These are phyloP conservation scores for Capsicum pubescens DNA, from an alignment of 257 asterid species.

Conservation along the genomic window DNA sequence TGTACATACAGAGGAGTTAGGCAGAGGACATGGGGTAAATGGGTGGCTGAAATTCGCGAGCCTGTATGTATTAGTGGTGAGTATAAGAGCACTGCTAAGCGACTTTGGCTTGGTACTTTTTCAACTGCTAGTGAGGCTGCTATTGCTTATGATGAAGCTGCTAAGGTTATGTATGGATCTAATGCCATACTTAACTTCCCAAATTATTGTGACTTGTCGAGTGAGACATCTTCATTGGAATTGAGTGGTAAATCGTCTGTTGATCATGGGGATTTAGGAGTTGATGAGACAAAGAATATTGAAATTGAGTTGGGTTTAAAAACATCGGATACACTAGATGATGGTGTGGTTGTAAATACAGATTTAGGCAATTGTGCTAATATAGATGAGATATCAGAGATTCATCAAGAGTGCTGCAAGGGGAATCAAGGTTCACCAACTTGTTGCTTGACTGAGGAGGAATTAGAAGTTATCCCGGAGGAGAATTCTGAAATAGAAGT, in stretches of 20 bases:
- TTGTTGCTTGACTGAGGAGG: not conserved
- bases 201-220: not conserved
- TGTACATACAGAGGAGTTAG: conserved; percentile 42
- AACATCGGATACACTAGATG: not conserved
- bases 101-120: conserved; percentile 43
- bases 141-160: conserved; percentile 42
- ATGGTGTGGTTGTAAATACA: not conserved
- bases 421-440: not conserved
- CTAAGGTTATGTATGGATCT: conserved; percentile 37
- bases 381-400: not conserved
- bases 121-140: conserved; percentile 42
- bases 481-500: not conserved
- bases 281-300: not conserved
- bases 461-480: not conserved
- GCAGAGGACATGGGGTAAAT: conserved; percentile 48
- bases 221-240: not conserved
- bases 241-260: not conserved
- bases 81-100: not conserved
- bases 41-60: conserved; percentile 48
- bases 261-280: conserved; percentile 13
- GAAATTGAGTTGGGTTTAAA: not conserved
- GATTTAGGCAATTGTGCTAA: not conserved
- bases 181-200: conserved; percentile 42
- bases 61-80: conserved; percentile 1
- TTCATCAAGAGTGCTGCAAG: not conserved